Conservation (phyloP, 805 yeast species). For the Cyberlindnera veronae region DNA sequence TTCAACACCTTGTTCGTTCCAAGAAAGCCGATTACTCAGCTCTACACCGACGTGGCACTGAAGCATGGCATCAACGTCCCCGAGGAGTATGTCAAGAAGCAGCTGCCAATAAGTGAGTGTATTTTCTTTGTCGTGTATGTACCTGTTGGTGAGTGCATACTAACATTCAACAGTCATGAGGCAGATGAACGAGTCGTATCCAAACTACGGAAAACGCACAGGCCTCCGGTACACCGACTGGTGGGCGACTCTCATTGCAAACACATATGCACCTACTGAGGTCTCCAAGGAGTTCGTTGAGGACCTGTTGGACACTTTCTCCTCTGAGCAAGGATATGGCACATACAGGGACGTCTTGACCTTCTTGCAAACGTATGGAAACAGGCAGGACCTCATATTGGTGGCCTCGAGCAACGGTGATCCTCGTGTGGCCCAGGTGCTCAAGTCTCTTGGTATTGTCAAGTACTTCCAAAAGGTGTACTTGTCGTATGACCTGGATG, state of each 20-base stretch:
- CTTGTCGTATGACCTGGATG: conserved; percentile 55
- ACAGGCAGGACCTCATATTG: conserved; percentile 32
- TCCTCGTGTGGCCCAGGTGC: conserved; percentile 42
- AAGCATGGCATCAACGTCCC: conserved; percentile 39
- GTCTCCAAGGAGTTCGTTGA: conserved; percentile 38
- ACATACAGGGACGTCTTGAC: conserved; percentile 52
- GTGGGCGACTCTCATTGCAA: conserved; percentile 54
- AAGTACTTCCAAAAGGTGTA: conserved; percentile 42
- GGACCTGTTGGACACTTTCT: conserved; percentile 46
- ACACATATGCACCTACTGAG: conserved; percentile 37
- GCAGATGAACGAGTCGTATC: conserved; percentile 37
- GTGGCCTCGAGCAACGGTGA: conserved; percentile 63
- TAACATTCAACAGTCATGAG: conserved; percentile 33
- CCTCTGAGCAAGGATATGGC: conserved; percentile 50
- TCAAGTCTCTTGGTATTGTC: conserved; percentile 44
- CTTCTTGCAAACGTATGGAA: conserved; percentile 34
- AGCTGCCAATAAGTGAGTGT: conserved; percentile 12
- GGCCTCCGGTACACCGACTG: conserved; percentile 39
- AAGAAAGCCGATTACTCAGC: conserved; percentile 46
- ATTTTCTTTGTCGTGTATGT: background rate
- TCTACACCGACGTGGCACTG: conserved; percentile 47
- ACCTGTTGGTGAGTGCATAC: conserved; percentile 18
- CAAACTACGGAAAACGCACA: conserved; percentile 58
- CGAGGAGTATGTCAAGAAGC: conserved; percentile 23
- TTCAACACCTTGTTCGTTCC: conserved; percentile 66